Evolutionary conservation across 2,329 filamentous ascomycete genomes (phyloP), one percentile per base, ranked within the genome.

Genomic region (Thelonectria blattea): DNA sequence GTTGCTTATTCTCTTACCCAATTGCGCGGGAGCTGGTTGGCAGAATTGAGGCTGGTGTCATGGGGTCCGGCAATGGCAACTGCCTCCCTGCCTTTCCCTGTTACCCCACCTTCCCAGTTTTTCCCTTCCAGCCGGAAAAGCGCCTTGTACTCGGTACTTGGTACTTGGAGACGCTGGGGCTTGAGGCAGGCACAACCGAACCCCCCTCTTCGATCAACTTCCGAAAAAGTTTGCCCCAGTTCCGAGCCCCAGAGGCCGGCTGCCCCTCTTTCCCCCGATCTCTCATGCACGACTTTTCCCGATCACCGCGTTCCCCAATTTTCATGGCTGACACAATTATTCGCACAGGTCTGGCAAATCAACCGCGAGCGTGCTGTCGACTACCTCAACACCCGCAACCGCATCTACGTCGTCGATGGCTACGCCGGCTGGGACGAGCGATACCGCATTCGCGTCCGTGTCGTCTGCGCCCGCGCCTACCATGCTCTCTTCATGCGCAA

Each of bases 401-500:
- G 95, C 75, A 98, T 99, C 83, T 99, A 99, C 80, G 95, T 99
- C 68, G 86, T 99, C 68, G 95, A 99, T 78, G 95, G 95, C 68
- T 99, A 90, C 77, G 95, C 95, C 69, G 95, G 95, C 78, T 99
- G 95, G 95, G 95, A 99, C 73, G 90, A 96, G 84, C 93, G 95
- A 79, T 99, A 99, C 85, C 88, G 93, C 70, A 98, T 99, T 82
- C 91, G 89, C 74, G 95, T 99, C 73, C 93, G 95, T 75, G 94
- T 99, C 67, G 93, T 99, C 76, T 99, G 95, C 83, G 95, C 95
- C 69, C 93, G 95, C 77, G 95, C 95, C 80, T 99, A 99, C 86
- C 95, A 99, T 86, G 95, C 95, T 65, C 88, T 99, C 68, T 99
- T 99, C 88, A 99, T 99, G 95, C 92, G 93, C 76, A 99, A 99